phyloP scores from a whole-genome alignment of 2,329 filamentous ascomycete genomes.

The Diaporthe vexans region DNA sequence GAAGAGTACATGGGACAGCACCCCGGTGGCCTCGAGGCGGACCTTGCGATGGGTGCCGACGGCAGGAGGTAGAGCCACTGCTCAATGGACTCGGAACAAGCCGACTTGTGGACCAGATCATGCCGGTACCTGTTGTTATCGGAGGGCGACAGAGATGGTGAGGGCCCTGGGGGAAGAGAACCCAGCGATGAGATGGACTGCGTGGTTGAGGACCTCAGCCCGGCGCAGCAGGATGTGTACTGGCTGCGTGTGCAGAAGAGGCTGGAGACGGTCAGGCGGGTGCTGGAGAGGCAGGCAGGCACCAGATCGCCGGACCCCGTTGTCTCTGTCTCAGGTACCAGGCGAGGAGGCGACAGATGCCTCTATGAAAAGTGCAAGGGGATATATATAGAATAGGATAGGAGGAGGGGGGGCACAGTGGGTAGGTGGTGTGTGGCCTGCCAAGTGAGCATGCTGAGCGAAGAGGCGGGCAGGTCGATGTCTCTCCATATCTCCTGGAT shows the following conservation, averaged over 20 bases:
- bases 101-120: conserved; percentile 35
- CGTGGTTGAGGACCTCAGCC: conserved; percentile 30
- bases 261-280: conserved; percentile 27
- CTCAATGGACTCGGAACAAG: conserved; percentile 23
- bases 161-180: not conserved
- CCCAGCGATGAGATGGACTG: conserved; percentile 6
- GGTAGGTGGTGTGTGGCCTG: not conserved
- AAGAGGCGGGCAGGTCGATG: conserved; percentile 33
- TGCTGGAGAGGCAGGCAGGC: conserved; percentile 18
- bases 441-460: conserved; percentile 2
- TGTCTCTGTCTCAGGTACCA: conserved; percentile 8
- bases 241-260: conserved; percentile 34
- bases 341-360: not conserved
- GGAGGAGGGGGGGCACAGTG: not conserved
- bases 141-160: conserved; percentile 4
- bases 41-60: conserved; percentile 72
- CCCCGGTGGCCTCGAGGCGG: conserved; percentile 69
- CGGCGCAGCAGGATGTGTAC: conserved; percentile 27
- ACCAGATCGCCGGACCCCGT: not conserved
- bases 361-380: conserved; percentile 4
- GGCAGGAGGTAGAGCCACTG: conserved; percentile 50
- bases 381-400: not conserved
- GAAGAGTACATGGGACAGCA: conserved; percentile 67
- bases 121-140: conserved; percentile 17
- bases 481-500: conserved; percentile 32